Conservation (phyloP, 306 rosid species). For the Sicyos edulis region DNA sequence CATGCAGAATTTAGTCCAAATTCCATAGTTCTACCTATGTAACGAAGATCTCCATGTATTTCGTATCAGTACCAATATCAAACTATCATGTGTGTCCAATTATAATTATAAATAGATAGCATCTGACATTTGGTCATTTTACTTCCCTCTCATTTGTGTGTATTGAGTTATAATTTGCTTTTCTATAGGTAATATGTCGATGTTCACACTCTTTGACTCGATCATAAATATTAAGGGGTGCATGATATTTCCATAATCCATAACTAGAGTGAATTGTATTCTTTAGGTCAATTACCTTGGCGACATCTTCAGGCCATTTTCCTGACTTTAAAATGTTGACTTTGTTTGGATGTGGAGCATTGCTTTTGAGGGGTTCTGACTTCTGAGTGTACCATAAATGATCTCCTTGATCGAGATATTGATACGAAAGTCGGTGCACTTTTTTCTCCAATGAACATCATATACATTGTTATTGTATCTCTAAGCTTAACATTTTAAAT, state of each 20-base stretch:
- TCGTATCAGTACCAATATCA: background rate
- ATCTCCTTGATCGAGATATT: slow-evolving; percentile 77
- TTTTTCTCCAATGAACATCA: background rate
- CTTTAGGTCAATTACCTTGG: slow-evolving; percentile 78
- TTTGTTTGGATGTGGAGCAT: slow-evolving; percentile 74
- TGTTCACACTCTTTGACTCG: background rate
- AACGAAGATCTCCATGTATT: background rate
- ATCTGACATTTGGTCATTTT: background rate
- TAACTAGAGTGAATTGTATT: slow-evolving; percentile 6
- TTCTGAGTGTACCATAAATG: slow-evolving; percentile 82
- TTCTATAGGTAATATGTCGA: slow-evolving; percentile 11
- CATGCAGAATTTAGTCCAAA: background rate
- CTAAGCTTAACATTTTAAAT: background rate
- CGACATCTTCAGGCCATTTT: slow-evolving; percentile 65
- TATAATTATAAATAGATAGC: background rate
- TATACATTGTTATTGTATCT: background rate
- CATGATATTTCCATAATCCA: slow-evolving; percentile 7
- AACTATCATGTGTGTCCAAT: background rate
- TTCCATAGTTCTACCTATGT: background rate
- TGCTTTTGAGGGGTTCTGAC: slow-evolving; percentile 89
- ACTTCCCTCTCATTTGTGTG: background rate
- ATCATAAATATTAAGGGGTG: slow-evolving; percentile 1
- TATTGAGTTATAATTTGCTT: slow-evolving; percentile 9
- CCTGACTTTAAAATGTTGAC: slow-evolving; percentile 72
- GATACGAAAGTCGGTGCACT: slow-evolving; percentile 47